A percentile compares a stretch with the other conserved stretches of the same genome.
These are phyloP conservation scores for Chytriomyces sp. DNA, from an alignment of 192 early-diverging fungal species.

Conservation along the genomic window DNA sequence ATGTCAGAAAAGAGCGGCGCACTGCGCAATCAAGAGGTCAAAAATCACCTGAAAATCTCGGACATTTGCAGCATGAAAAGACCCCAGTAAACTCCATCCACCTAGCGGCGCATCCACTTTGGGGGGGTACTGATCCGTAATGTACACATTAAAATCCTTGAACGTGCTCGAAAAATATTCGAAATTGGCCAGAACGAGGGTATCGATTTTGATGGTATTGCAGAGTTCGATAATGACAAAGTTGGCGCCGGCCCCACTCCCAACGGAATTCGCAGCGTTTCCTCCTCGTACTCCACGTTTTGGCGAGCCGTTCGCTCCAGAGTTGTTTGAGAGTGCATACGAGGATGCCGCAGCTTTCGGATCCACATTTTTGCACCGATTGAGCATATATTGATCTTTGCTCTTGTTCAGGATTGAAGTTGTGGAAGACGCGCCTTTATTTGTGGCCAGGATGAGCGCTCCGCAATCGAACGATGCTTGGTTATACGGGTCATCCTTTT, in stretches of 20 bases:
- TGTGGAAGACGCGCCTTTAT: slow-evolving; percentile 82
- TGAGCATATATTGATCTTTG: slow-evolving; percentile 97
- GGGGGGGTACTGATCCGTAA: slow-evolving; percentile 78
- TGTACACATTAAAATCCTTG: slow-evolving; percentile 82
- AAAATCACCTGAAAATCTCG: slow-evolving; percentile 66
- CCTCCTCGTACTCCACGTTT: not conserved
- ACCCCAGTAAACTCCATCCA: slow-evolving; percentile 81
- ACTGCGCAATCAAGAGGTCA: slow-evolving; percentile 13
- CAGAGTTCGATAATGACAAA: slow-evolving; percentile 95
- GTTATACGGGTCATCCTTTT: slow-evolving; percentile 85
- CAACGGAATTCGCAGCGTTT: slow-evolving; percentile 44
- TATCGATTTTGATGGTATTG: slow-evolving; percentile 89
- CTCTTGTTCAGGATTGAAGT: slow-evolving; percentile 83
- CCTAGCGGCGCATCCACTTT: slow-evolving; percentile 35
- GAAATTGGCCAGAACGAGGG: slow-evolving; percentile 89
- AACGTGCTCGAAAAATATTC: slow-evolving; percentile 97
- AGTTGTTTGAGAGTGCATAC: not conserved
- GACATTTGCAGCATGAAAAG: slow-evolving; percentile 84
- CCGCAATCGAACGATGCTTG: slow-evolving; percentile 95
- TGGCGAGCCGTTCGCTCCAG: not conserved
- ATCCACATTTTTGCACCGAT: slow-evolving; percentile 66
- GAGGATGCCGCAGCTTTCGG: too few species aligned
- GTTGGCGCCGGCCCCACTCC: slow-evolving; percentile 45
- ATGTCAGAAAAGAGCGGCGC: slow-evolving; percentile 18
- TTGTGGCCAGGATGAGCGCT: slow-evolving; percentile 81